phyloP scores from a whole-genome alignment of 139 green algal species.

The Closterium sp. region DNA sequence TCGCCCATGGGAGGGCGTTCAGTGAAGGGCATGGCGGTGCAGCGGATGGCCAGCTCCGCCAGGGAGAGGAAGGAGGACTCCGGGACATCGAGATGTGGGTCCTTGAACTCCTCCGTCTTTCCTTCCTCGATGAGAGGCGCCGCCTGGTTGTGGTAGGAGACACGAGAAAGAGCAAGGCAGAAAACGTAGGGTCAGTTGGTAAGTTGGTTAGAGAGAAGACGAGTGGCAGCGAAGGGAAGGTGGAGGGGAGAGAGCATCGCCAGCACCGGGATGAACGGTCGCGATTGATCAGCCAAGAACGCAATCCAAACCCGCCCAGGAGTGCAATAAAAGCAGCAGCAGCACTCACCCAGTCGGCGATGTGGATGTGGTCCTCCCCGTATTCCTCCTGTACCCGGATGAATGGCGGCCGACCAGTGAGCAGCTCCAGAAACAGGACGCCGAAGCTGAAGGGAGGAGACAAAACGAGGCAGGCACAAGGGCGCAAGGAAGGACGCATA shows the following conservation, averaged over 20 bases:
- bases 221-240: too few relatives aligned
- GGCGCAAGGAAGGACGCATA: not conserved
- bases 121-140: not conserved
- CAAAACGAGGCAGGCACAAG: not conserved
- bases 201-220: too few relatives aligned
- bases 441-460: not conserved
- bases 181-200: too few relatives aligned
- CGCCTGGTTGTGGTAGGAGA: not conserved
- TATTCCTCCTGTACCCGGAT: not conserved
- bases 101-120: not conserved
- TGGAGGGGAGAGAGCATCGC: too few relatives aligned
- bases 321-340: not conserved
- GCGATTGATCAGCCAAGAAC: too few relatives aligned
- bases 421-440: not conserved
- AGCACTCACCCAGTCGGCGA: not conserved
- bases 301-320: too few relatives aligned
- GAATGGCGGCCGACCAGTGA: not conserved
- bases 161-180: not conserved
- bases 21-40: not conserved
- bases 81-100: not conserved
- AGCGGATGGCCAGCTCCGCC: not conserved
- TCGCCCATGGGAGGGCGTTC: not conserved
- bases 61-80: not conserved
- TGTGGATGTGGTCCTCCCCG: not conserved
- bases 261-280: too few relatives aligned